Conservation (phyloP, 192 early-diverging fungal genomes). For the Coemansia sp. region DNA sequence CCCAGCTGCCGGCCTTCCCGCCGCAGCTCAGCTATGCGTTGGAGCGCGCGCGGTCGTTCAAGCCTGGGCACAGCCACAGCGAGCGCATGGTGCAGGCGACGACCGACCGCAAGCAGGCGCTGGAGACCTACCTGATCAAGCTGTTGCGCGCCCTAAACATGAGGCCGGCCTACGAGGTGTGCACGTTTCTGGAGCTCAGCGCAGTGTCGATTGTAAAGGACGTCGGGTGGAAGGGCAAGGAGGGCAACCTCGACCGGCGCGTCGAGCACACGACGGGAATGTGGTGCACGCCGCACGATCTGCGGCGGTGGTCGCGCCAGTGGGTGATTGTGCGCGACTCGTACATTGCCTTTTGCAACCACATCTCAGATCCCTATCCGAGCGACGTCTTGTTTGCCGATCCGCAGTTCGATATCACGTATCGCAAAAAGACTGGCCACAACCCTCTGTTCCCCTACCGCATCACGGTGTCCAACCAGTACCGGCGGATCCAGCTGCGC, state of each 20-base stretch:
- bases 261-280: constrained; percentile 54
- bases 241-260: constrained; percentile 67
- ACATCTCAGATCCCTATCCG: constrained; percentile 51
- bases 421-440: constrained; percentile 51
- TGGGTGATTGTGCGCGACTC: constrained; percentile 80
- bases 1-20: constrained; percentile 43
- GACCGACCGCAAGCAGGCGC: constrained; percentile 54
- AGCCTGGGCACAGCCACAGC: constrained; percentile 24
- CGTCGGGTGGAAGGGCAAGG: constrained; percentile 84
- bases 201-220: constrained; percentile 70
- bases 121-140: constrained; percentile 61
- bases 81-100: constrained; percentile 39
- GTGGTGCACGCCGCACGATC: constrained; percentile 50
- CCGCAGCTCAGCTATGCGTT: constrained; percentile 45
- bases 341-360: constrained; percentile 53
- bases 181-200: constrained; percentile 74
- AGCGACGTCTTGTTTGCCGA: constrained; percentile 53
- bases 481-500: constrained; percentile 66
- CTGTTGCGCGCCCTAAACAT: constrained; percentile 60
- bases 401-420: constrained; percentile 49
- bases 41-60: constrained; percentile 34
- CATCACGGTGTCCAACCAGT: constrained; percentile 58
- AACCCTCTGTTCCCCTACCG: constrained; percentile 60
- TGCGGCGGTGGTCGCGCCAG: constrained; percentile 58
- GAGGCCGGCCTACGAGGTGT: constrained; percentile 65